Base-by-base conservation (phyloP, 352 stramenopile species). In the Phytophthora gonapodyides region DNA sequence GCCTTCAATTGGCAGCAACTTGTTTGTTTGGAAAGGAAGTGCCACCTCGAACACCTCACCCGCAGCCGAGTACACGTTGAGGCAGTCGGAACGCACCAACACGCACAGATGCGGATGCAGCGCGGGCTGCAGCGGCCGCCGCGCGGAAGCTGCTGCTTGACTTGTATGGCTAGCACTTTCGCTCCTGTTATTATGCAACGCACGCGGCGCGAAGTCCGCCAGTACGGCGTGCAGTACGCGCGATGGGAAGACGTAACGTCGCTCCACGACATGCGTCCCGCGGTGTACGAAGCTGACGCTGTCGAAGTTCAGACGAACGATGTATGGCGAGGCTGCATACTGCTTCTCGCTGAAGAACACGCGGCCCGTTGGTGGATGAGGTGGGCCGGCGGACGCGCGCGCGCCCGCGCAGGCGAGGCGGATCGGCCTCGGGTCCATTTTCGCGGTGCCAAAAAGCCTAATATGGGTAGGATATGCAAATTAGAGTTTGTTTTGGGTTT, bases 11-110 rank as follows among this genome's bases (percentile, higher is more conserved):
- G 83, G 67, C 21, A 88, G 73, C 4, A 94, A 58, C 6, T 62
- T 68, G 48, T 78, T 86, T 15, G 83, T 80, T 37, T 90, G 81
- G 68, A 93, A 94, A 1, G 85, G 83, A 27, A 94, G 61, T 24
- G 85, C 60, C 16, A 87, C 80, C 38, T 94, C 85, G 43, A 84
- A 90, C 45, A 87, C 73, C 35, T 91, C 82, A 1, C 84, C 84
- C 6, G 67, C 63, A 16, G 80, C 75, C 11, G 80, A 72, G 65
- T 87, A 91, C 33, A 91, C 73, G 36, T 83, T 87, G 16, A 91
- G 66, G 46, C 71, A 88, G 67, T 93, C 84, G 7, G 72, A 73
- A 5, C 82, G 82, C 43, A 86, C 80, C 35, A 93, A 62, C 21
- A 93, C 71, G 49, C 84, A 93, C 34, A 91, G 58, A 65, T 87